A percentile compares a stretch with the other conserved stretches of the same genome.
Conservation (phyloP, 176 grass and related monocot species). For the Neostapfia colusana region DNA sequence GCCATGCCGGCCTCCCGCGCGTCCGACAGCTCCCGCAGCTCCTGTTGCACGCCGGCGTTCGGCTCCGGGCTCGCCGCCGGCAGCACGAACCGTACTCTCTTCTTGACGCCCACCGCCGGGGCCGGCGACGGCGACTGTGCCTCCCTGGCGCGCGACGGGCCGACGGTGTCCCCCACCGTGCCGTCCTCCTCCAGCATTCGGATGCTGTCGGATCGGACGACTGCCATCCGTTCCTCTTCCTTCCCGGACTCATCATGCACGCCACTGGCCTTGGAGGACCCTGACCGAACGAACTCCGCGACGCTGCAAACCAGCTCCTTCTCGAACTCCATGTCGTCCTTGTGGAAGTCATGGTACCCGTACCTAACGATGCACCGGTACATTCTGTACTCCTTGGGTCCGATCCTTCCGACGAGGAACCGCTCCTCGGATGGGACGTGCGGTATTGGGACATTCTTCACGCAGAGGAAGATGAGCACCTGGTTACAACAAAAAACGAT, state of each 20-base stretch:
- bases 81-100: slow-evolving; percentile 84
- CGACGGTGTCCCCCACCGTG: slow-evolving; percentile 26
- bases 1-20: slow-evolving; percentile 93
- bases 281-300: slow-evolving; percentile 84
- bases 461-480: slow-evolving; percentile 93
- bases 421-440: slow-evolving; percentile 65
- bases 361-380: slow-evolving; percentile 94
- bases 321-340: slow-evolving; percentile 92
- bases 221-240: slow-evolving; percentile 70
- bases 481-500: slow-evolving; percentile 22
- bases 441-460: slow-evolving; percentile 81
- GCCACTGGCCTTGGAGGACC: slow-evolving; percentile 37
- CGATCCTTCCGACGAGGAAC: slow-evolving; percentile 87
- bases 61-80: slow-evolving; percentile 62
- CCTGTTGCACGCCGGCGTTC: slow-evolving; percentile 59
- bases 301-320: slow-evolving; percentile 88
- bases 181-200: slow-evolving; percentile 60
- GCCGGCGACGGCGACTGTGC: slow-evolving; percentile 40
- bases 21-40: slow-evolving; percentile 78
- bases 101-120: slow-evolving; percentile 34
- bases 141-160: slow-evolving; percentile 47
- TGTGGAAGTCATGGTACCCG: slow-evolving; percentile 88
- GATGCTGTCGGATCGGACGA: slow-evolving; percentile 67
- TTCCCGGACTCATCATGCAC: slow-evolving; percentile 20
- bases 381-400: slow-evolving; percentile 78